Base-by-base conservation (phyloP, 177 flowering plant species). In the Vitis hybrid region DNA sequence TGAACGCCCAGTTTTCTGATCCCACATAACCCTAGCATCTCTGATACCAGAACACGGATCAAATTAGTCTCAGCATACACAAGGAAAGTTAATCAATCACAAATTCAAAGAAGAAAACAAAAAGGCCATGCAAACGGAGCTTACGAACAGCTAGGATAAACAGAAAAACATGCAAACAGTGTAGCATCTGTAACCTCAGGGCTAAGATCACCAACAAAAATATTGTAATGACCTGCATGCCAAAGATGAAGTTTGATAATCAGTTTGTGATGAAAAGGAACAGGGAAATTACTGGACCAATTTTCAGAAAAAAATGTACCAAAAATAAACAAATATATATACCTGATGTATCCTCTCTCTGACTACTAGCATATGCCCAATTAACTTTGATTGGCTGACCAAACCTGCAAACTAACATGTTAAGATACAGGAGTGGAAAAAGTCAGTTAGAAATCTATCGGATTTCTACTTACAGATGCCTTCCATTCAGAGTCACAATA, bases 11-110 rank as follows among this genome's bases (percentile, higher is more conserved):
- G 98, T 93, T 83, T 96, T 93, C 74, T 91, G 99, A 88, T 96
- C 99, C 98, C 98, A 96, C 98, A 96, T 96, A 64, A 96, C 99
- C 77, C 95, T 84, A 68, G 98, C 98, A 94, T 94, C 98, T 63
- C 99, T 96, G 78, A 32, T 70, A 73, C 64, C 65, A 75, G 15
- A 56, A 70, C 34, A 71, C 23, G 3, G 34, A 2, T 52, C 60
- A n/a, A 34, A 55, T 21, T 30, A 66, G 50, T 45, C 14, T 17
- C 23, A 12, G 9, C 56, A 64, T 19, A 64, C 11, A 12, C 10
- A 1, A 10, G 23, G 26, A 51, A 21, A 7, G 23, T 50, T 1
- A 14, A 64, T 8, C 19, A 17, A 2, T 32, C 40, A n/a, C 3
- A 34, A 34, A 15, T 7, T 45, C 8, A 21, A n/a, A 48, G 10